Evolutionary conservation across 169 alveolate species (phyloP).

Genomic region (Cytauxzoon felis): DNA sequence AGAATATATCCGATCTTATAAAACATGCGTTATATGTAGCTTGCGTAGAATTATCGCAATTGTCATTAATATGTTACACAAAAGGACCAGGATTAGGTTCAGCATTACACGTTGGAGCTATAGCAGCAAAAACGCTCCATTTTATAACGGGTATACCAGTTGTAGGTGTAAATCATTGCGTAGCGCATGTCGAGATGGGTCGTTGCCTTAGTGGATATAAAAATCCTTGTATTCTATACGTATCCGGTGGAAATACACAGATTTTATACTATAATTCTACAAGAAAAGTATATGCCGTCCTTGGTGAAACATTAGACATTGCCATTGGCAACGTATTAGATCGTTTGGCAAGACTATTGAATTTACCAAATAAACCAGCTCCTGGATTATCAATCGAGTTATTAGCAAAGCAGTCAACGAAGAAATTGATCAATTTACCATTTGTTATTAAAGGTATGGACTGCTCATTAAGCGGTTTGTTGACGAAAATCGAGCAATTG

Average conservation of each 20-base stretch:
- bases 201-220: constrained; percentile 88
- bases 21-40: constrained; percentile 85
- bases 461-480: constrained; percentile 90
- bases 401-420: constrained; percentile 81
- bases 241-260: constrained; percentile 98
- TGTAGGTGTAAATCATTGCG: constrained; percentile 98
- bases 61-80: constrained; percentile 89
- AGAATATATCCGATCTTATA: constrained; percentile 83
- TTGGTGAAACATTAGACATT: constrained; percentile 98
- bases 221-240: constrained; percentile 95
- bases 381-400: constrained; percentile 98
- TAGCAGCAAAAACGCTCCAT: constrained; percentile 91
- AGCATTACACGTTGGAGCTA: constrained; percentile 95
- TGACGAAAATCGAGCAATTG: constrained; percentile 58
- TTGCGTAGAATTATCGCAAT: constrained; percentile 77
- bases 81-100: constrained; percentile 99
- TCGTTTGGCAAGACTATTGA: constrained; percentile 93
- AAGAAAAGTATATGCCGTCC: constrained; percentile 86
- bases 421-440: constrained; percentile 88
- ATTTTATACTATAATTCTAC: constrained; percentile 84
- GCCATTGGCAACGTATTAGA: constrained; percentile 99
- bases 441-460: constrained; percentile 98
- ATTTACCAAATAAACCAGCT: constrained; percentile 95
- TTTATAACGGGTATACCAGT: constrained; percentile 90
- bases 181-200: constrained; percentile 99